Conservation (phyloP, 2,329 filamentous ascomycete genomes). For the Fusarium staphyleae region DNA sequence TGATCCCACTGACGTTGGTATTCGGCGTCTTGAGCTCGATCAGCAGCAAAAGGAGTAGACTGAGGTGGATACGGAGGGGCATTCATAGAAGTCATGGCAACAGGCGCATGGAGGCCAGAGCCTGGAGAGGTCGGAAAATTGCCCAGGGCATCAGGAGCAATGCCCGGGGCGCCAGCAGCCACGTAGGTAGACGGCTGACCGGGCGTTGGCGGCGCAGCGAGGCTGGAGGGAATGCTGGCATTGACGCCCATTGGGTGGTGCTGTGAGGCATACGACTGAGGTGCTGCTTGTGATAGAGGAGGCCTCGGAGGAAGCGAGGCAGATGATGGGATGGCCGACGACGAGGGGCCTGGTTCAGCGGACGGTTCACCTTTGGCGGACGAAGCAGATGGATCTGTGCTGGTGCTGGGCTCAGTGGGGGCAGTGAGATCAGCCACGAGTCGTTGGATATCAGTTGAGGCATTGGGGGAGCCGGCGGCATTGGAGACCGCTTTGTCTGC, state of each 20-base stretch:
- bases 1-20: constrained; percentile 73
- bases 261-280: constrained; percentile 50
- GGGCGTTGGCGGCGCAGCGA: constrained; percentile 43
- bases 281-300: constrained; percentile 49
- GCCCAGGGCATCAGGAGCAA: constrained; percentile 44
- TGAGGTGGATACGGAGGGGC: constrained; percentile 45
- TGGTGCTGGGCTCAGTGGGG: constrained; percentile 44
- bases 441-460: constrained; percentile 49
- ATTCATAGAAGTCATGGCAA: constrained; percentile 43
- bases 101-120: constrained; percentile 41
- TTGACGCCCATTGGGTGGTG: constrained; percentile 46
- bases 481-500: constrained; percentile 42
- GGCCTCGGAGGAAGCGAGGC: constrained; percentile 58
- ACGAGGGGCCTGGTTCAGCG: constrained; percentile 37
- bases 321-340: constrained; percentile 47
- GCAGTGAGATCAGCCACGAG: constrained; percentile 53
- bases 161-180: constrained; percentile 44
- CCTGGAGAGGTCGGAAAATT: constrained; percentile 43
- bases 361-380: constrained; percentile 39
- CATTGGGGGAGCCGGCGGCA: constrained; percentile 41
- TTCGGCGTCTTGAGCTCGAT: constrained; percentile 51
- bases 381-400: constrained; percentile 41
- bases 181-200: constrained; percentile 47
- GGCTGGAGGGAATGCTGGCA: constrained; percentile 41
- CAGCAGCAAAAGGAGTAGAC: constrained; percentile 39